phyloP scores from a whole-genome alignment of 2,329 filamentous ascomycete genomes.

The Trichoderma simmonsii region DNA sequence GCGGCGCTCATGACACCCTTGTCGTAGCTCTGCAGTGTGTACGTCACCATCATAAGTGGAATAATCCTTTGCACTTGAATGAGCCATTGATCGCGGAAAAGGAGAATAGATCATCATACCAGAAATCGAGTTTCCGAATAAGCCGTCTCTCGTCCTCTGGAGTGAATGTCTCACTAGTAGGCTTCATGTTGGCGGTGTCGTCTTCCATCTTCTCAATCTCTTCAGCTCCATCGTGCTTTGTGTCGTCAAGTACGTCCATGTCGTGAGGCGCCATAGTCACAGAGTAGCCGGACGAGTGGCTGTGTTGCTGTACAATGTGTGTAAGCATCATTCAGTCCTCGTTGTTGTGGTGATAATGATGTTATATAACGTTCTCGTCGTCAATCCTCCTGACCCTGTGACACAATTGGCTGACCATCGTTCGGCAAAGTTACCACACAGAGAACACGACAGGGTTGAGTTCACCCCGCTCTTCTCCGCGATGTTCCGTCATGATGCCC shows the following conservation, averaged over 20 bases:
- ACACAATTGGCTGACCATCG: not conserved
- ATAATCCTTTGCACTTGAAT: not conserved
- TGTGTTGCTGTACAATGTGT: not conserved
- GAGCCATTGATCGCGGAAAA: not conserved
- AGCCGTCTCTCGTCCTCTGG: not conserved
- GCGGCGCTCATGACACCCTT: slow-evolving; percentile 9
- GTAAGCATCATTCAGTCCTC: not conserved
- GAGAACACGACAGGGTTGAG: not conserved
- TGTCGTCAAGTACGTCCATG: not conserved
- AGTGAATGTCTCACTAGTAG: not conserved
- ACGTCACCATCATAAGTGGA: slow-evolving; percentile 9
- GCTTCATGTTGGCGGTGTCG: not conserved
- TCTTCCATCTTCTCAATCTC: slow-evolving; percentile 8
- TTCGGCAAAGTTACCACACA: not conserved
- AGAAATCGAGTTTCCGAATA: slow-evolving; percentile 10
- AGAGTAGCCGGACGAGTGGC: not conserved
- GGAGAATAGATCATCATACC: not conserved
- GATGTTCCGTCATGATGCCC: not conserved
- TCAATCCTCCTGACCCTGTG: not conserved
- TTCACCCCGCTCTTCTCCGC: not conserved
- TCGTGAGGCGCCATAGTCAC: not conserved
- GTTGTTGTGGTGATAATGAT: not conserved
- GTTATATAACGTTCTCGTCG: not conserved
- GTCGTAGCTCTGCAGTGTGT: slow-evolving; percentile 4
- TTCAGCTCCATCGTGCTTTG: not conserved